Percentiles rank a stretch among this genome's conserved stretches.
Evolutionary conservation across 202 grass and related monocot genomes (phyloP).

Genomic region (Hordeum pubiflorum): DNA sequence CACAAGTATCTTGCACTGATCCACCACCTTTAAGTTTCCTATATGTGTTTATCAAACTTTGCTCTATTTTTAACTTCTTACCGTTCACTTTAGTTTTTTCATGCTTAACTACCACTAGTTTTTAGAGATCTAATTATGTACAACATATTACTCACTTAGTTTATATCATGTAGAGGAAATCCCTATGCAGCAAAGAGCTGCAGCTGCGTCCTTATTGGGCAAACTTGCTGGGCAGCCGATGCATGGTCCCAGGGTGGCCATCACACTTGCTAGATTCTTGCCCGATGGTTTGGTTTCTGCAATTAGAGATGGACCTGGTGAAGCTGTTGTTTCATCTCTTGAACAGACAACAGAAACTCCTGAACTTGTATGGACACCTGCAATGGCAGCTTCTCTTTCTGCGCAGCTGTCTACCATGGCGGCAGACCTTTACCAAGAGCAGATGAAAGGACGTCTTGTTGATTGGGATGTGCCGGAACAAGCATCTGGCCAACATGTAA

Average conservation of each 20-base stretch:
- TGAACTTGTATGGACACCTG: conserved; percentile 99
- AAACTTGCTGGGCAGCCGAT: conserved; percentile 95
- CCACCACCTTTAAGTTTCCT: neutral
- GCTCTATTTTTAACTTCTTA: conserved; percentile 4
- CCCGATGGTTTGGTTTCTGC: conserved; percentile 91
- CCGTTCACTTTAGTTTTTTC: neutral
- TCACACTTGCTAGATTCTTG: conserved; percentile 87
- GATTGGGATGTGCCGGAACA: conserved; percentile 99
- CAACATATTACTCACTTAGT: conserved; percentile 26
- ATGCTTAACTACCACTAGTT: neutral
- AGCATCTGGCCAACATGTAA: conserved; percentile 82
- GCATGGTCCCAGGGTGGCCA: conserved; percentile 96
- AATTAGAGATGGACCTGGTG: conserved; percentile 93
- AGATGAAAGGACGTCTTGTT: conserved; percentile 88
- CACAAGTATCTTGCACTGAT: neutral
- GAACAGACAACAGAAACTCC: conserved; percentile 98
- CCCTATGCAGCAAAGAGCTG: conserved; percentile 86
- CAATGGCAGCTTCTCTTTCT: conserved; percentile 94
- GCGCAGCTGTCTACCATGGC: conserved; percentile 91
- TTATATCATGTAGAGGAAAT: conserved; percentile 74
- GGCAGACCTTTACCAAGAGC: conserved; percentile 91
- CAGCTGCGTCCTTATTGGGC: conserved; percentile 83
- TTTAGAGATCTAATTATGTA: conserved; percentile 1
- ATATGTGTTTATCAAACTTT: neutral
- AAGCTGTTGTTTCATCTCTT: conserved; percentile 77